Evolutionary conservation across 2,329 filamentous ascomycete species (phyloP), one percentile per base, ranked within the genome.

Genomic region (Diaporthe sp.): DNA sequence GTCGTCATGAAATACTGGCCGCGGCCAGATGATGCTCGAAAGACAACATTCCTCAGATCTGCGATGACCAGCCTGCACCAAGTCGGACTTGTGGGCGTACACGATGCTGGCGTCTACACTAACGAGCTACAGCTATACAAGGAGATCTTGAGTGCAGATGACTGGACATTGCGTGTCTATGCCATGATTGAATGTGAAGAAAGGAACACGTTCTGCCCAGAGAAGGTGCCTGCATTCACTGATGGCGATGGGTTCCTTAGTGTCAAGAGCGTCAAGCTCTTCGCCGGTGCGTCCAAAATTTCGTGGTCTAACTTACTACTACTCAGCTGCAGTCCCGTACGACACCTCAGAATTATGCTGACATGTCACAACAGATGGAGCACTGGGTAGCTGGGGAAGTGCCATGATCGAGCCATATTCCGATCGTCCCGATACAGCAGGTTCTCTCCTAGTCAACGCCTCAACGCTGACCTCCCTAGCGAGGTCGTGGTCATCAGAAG

Each of bases 341-440:
- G 31, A 9, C 49, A 31, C 34, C 77, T 80, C 37, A 9, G 22
- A 42, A 13, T 44, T 15, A 39, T 37, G 84, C 75, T 73, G 42
- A 72, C 70, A 31, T 72, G 20, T n/a, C 9, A 9, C 37, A 5
- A 9, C 78, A 92, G 92, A 94, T 79, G 93, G 92, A 31, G 92
- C 92, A 3, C 85, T 94, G 1, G 92, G 93, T 8, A 92, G 90
- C 81, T 94, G 92, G 92, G 93, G 93, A 39, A 92, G 91, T 74
- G 92, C 93, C 60, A 88, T 94, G 86, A 86, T 94, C n/a, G 91
- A 93, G 13, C 92, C 92, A 0, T 94, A 94, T 82, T 86, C 86
- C 37, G 93, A 94, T 81, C 90, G 90, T 25, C 87, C 89, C 2
- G 88, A 88, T 75, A 90, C 88, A 0, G 89, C 87, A 0, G 93